Percentiles rank a stretch among this genome's conserved stretches.
These are phyloP conservation scores for Paramarasmius palmivorus DNA, from an alignment of 1,284 basidiomycete species.

Conservation along the genomic window DNA sequence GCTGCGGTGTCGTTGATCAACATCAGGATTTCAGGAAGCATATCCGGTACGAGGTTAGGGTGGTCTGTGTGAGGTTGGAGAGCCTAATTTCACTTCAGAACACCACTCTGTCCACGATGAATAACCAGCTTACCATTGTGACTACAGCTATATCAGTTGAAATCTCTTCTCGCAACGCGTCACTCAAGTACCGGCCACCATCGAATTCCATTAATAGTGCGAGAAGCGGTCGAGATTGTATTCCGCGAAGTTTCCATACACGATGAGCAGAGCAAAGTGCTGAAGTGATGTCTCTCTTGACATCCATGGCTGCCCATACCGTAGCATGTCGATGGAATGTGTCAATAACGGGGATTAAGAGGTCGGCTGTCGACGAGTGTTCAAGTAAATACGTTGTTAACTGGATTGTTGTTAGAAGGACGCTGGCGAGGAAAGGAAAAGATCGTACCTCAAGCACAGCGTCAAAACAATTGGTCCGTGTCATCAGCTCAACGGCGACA, in stretches of 20 bases:
- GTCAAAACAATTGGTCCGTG: conserved; percentile 60
- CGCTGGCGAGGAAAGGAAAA: neutral
- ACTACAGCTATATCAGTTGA: conserved; percentile 58
- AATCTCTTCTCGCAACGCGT: conserved; percentile 56
- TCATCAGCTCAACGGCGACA: conserved; percentile 59
- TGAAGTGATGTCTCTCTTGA: conserved; percentile 50
- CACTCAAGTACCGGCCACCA: conserved; percentile 52
- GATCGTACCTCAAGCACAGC: conserved; percentile 65
- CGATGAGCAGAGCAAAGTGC: conserved; percentile 65
- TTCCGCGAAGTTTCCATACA: conserved; percentile 59
- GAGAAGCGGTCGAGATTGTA: conserved; percentile 63
- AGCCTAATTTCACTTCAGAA: conserved; percentile 31
- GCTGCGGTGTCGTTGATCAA: conserved; percentile 56
- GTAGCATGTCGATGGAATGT: conserved; percentile 65
- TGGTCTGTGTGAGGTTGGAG: conserved; percentile 45
- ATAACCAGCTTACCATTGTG: conserved; percentile 50
- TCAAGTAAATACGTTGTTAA: conserved; percentile 59
- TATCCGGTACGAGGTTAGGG: conserved; percentile 52
- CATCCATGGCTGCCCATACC: conserved; percentile 78
- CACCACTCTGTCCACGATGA: neutral
- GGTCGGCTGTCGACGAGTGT: conserved; percentile 47
- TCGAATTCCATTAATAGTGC: conserved; percentile 66
- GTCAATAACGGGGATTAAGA: conserved; percentile 61
- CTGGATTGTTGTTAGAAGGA: conserved; percentile 34
- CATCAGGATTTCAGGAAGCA: conserved; percentile 66